A percentile compares a stretch with the other conserved stretches of the same genome.
Evolutionary conservation across 331 rosid genomes (phyloP).

Genomic region (Saraca asoca): DNA sequence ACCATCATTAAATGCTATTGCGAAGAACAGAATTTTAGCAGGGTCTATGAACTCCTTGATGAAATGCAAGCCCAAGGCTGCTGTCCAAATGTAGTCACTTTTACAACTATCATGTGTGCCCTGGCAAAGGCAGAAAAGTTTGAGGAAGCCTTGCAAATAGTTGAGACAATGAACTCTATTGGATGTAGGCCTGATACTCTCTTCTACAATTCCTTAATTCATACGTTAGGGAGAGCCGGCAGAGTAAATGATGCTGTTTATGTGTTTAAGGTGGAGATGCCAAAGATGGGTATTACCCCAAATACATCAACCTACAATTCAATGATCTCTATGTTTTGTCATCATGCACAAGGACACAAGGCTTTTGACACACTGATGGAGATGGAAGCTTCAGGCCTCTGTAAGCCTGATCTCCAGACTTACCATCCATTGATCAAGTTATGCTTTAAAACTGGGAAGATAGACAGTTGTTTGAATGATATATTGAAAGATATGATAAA

Average conservation of each 20-base stretch:
- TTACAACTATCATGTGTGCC: slow-evolving; percentile 64
- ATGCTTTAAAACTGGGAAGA: slow-evolving; percentile 60
- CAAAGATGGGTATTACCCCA: slow-evolving; percentile 46
- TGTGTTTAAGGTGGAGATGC: slow-evolving; percentile 68
- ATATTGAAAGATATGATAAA: slow-evolving; percentile 68
- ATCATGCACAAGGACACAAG: slow-evolving; percentile 49
- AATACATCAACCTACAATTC: slow-evolving; percentile 79
- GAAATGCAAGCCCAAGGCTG: slow-evolving; percentile 80
- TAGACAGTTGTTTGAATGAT: slow-evolving; percentile 45
- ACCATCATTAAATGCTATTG: slow-evolving; percentile 67
- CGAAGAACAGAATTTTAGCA: slow-evolving; percentile 45
- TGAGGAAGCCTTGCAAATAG: slow-evolving; percentile 65
- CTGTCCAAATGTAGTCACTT: slow-evolving; percentile 68
- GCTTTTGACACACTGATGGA: slow-evolving; percentile 55
- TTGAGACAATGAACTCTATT: slow-evolving; percentile 57
- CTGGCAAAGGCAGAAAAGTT: slow-evolving; percentile 59
- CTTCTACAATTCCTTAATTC: slow-evolving; percentile 72
- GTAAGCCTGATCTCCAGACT: slow-evolving; percentile 80
- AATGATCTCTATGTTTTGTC: slow-evolving; percentile 78
- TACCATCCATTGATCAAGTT: slow-evolving; percentile 80
- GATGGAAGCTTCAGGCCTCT: slow-evolving; percentile 62
- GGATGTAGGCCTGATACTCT: slow-evolving; percentile 69
- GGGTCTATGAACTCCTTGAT: slow-evolving; percentile 68
- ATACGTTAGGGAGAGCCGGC: slow-evolving; percentile 74
- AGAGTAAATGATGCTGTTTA: slow-evolving; percentile 50